These are phyloP conservation scores for Arachis monticola DNA, from an alignment of 331 rosid genomes.

Conservation along the genomic window DNA sequence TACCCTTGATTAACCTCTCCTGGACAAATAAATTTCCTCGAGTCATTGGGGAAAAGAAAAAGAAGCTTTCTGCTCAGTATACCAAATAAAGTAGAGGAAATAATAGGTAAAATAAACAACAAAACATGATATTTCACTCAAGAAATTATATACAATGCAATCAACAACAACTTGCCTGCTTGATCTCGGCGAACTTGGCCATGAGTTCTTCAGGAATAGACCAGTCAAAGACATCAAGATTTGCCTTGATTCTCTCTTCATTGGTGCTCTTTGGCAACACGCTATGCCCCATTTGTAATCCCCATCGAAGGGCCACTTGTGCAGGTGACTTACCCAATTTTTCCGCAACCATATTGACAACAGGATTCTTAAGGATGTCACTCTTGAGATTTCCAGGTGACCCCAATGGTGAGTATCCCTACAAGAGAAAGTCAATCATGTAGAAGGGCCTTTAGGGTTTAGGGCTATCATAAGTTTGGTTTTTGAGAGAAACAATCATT, in stretches of 20 bases:
- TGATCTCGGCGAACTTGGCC: constrained; percentile 49
- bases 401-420: constrained; percentile 71
- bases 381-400: constrained; percentile 48
- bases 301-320: constrained; percentile 76
- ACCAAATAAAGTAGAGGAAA: neutral
- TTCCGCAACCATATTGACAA: constrained; percentile 47
- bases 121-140: too few relatives aligned
- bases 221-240: constrained; percentile 64
- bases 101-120: too few relatives aligned
- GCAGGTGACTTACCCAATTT: constrained; percentile 64
- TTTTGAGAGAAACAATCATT: constrained; percentile 8
- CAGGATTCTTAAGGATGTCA: constrained; percentile 52
- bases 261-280: constrained; percentile 71
- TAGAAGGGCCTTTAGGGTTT: too few relatives aligned
- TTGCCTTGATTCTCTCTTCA: constrained; percentile 55
- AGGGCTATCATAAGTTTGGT: neutral
- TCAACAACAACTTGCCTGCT: constrained; percentile 53
- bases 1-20: too few relatives aligned
- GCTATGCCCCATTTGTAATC: constrained; percentile 69
- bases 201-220: constrained; percentile 53
- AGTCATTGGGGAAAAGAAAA: constrained; percentile 17
- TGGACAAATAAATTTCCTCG: constrained; percentile 37
- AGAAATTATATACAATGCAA: too few relatives aligned
- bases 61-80: neutral
- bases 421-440: constrained; percentile 27